phyloP scores from a whole-genome alignment of 2,329 filamentous ascomycete species.

The Berkeleyomyces rouxiae region DNA sequence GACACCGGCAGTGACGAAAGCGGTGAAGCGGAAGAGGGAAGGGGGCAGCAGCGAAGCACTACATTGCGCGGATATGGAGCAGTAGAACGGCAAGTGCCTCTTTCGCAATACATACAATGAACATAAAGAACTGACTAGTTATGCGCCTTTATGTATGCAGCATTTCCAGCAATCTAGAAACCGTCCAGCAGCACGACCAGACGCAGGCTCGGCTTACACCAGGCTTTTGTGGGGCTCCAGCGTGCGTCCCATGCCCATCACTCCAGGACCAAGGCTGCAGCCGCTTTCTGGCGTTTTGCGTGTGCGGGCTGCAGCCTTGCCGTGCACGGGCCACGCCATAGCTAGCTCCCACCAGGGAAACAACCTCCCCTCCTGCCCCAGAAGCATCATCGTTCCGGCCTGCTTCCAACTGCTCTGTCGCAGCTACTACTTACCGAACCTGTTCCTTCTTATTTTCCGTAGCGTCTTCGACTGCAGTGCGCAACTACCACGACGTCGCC shows the following conservation, averaged over 20 bases:
- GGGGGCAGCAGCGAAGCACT: neutral
- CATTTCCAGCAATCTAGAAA: no score
- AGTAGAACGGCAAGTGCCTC: no score
- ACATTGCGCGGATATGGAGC: neutral
- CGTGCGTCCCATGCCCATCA: neutral
- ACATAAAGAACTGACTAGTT: no score
- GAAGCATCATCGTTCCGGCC: neutral
- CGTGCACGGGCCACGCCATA: slow-evolving; percentile 7
- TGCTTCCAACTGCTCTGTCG: neutral
- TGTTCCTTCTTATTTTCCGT: neutral
- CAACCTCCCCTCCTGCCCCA: slow-evolving; percentile 8
- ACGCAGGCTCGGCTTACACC: neutral
- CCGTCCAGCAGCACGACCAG: neutral
- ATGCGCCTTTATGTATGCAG: no score
- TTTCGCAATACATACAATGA: no score
- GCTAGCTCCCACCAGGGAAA: slow-evolving; percentile 5
- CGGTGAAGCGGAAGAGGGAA: neutral
- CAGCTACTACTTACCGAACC: neutral
- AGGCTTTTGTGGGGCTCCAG: neutral
- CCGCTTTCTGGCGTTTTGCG: slow-evolving; percentile 1
- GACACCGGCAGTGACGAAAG: neutral
- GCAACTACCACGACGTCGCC: neutral
- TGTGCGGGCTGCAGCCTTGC: slow-evolving; percentile 14
- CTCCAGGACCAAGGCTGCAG: neutral
- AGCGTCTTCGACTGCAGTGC: neutral